A percentile compares a stretch with the other conserved stretches of the same genome.
phyloP scores from a whole-genome alignment of 305 asterid species.

The Fraxinus xanthoxyloides region DNA sequence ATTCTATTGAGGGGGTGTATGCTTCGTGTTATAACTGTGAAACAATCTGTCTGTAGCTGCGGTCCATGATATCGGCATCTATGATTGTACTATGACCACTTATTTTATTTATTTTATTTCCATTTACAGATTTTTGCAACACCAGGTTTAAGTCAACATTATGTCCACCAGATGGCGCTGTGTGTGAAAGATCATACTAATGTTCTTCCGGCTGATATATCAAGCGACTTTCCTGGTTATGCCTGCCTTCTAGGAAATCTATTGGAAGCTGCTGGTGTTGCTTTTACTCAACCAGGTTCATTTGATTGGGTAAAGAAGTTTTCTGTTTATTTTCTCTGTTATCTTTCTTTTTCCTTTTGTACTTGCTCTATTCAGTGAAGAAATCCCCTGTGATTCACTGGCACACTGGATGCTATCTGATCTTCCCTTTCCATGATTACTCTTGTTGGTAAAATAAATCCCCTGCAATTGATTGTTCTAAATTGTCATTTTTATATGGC shows the following conservation, averaged over 20 bases:
- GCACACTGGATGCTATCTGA: conserved; percentile 9
- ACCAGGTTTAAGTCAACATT: conserved; percentile 59
- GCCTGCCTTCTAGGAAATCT: conserved; percentile 90
- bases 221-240: conserved; percentile 75
- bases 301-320: conserved; percentile 61
- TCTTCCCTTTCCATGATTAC: neutral
- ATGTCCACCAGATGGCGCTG: conserved; percentile 71
- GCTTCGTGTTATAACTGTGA: neutral
- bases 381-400: conserved; percentile 5
- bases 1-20: conserved; percentile 7
- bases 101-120: conserved; percentile 17
- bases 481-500: neutral
- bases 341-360: conserved; percentile 1
- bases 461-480: neutral
- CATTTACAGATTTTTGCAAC: conserved; percentile 67
- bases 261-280: conserved; percentile 74
- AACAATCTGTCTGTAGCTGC: neutral
- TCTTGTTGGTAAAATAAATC: neutral
- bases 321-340: conserved; percentile 8
- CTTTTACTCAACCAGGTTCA: conserved; percentile 66
- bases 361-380: conserved; percentile 5
- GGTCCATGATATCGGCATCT: neutral
- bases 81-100: conserved; percentile 12
- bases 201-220: conserved; percentile 66
- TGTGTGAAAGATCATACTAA: conserved; percentile 59